Base-by-base conservation (phyloP, 2,329 filamentous ascomycete genomes). In the Colletotrichum sojae region DNA sequence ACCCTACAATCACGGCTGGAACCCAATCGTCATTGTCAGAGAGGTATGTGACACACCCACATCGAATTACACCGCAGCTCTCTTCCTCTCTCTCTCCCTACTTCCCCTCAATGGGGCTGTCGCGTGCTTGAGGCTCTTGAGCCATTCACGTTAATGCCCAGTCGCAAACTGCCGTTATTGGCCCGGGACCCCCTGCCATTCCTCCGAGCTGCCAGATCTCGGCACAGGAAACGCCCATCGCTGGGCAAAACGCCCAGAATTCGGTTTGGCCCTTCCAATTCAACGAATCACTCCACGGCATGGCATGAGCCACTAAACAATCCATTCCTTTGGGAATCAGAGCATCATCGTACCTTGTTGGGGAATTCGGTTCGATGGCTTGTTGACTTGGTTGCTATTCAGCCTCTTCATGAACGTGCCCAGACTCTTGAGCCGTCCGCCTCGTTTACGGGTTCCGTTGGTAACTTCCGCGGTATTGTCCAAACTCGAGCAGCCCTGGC, bases 41-140 rank as follows among this genome's bases (percentile, higher is more conserved):
- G 10, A 36, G 31, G 48, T 43, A 15, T 31, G 55, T 22, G 22
- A 43, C 49, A 20, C 18, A 4, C 15, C 25, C 57, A 39, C 45
- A 49, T 49, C 27, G 43, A 45, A 60, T 4, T 60, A 10, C 31
- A 12, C 31, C 16, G 27, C 18, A 20, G 45, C 25, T 51, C 56
- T n/a, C 10, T 36, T 10, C 10, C 31, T 4, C 31, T 36, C 31
- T 8, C 31, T 36, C 9, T 36, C 31, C 9, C 27, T 8, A 9
- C 6, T 36, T 36, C 8, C 31, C 31, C 31, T 10, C 31, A 36
- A 36, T 2, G 31, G 31, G 31, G 31, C 2, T 36, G 31, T 36
- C 39, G 45, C 20, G 36, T 27, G n/a, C 39, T 25, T 69, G 66
- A 65, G 66, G 66, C 66, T 69, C 66, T 68, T 63, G 39, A n/a